phyloP scores from a whole-genome alignment of 495 filamentous ascomycete genomes.

The Xylaria bambusicola region DNA sequence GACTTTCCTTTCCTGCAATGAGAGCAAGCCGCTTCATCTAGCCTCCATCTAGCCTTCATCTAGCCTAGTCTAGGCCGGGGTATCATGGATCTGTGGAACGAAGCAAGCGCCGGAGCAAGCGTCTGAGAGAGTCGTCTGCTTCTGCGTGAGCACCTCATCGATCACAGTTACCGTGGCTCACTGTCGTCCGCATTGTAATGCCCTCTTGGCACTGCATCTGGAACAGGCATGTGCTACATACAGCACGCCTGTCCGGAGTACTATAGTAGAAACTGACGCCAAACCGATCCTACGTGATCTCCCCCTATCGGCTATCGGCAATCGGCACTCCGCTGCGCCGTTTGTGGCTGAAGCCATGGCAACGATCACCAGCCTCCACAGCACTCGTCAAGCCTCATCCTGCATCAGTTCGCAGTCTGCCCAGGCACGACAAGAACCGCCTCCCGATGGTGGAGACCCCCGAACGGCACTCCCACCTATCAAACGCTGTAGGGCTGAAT shows the following conservation, averaged over 20 bases:
- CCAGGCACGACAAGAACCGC: neutral
- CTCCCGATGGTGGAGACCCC: neutral
- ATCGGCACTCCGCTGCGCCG: neutral
- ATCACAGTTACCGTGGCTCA: neutral
- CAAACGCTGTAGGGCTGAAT: neutral
- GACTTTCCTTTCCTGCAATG: neutral
- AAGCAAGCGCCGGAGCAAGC: neutral
- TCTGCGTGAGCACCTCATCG: neutral
- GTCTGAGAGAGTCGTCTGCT: neutral
- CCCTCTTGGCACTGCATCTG: neutral
- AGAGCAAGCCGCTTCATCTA: neutral
- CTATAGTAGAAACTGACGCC: no score
- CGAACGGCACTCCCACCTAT: neutral
- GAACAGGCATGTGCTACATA: no score
- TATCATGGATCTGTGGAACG: neutral
- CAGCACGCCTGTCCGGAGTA: no score
- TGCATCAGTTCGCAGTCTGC: neutral
- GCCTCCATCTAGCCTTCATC: neutral
- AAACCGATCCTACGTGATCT: no score
- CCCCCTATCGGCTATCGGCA: no score
- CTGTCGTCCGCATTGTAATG: neutral
- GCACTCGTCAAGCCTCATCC: slow-evolving; percentile 8
- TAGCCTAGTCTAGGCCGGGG: neutral
- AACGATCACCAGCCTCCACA: neutral
- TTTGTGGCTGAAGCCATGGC: slow-evolving; percentile 13